Conservation (phyloP, 352 stramenopile genomes). For the Phytopythium helicoides region DNA sequence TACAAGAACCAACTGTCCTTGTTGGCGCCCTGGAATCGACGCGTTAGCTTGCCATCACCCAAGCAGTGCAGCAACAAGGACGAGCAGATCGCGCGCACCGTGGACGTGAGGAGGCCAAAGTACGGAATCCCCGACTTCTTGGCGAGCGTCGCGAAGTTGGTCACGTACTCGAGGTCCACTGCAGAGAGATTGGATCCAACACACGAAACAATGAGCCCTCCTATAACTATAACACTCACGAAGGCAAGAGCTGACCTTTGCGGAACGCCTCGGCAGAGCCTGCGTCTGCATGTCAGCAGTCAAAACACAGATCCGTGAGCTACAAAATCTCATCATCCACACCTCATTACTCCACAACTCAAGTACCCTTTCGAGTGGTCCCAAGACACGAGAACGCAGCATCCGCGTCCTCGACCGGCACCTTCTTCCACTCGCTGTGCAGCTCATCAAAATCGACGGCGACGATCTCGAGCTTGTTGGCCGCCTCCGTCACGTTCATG, state of each 20-base stretch:
- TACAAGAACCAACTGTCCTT: constrained; percentile 82
- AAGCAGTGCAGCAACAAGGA: too few relatives aligned
- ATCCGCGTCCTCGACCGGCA: constrained; percentile 43
- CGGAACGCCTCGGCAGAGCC: constrained; percentile 63
- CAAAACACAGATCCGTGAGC: neutral
- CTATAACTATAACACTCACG: too few relatives aligned
- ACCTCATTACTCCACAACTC: neutral
- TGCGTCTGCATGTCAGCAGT: constrained; percentile 19
- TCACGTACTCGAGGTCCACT: constrained; percentile 77
- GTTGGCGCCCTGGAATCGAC: constrained; percentile 31
- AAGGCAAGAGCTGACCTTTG: too few relatives aligned
- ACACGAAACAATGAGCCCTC: neutral
- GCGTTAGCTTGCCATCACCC: too few relatives aligned
- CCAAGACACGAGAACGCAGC: constrained; percentile 71
- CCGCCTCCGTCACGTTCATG: constrained; percentile 32
- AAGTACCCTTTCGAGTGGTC: constrained; percentile 61
- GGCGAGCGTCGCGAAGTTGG: constrained; percentile 41
- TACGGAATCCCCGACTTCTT: constrained; percentile 51
- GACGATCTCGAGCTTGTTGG: constrained; percentile 59
- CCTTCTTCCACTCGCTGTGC: constrained; percentile 24
- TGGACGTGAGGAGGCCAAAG: constrained; percentile 62
- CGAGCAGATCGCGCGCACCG: too few relatives aligned
- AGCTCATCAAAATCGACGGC: constrained; percentile 60
- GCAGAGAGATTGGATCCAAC: too few relatives aligned
- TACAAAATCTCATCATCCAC: too few relatives aligned